phyloP scores from a whole-genome alignment of 495 filamentous ascomycete genomes.

The Alectoria sarmentosa region DNA sequence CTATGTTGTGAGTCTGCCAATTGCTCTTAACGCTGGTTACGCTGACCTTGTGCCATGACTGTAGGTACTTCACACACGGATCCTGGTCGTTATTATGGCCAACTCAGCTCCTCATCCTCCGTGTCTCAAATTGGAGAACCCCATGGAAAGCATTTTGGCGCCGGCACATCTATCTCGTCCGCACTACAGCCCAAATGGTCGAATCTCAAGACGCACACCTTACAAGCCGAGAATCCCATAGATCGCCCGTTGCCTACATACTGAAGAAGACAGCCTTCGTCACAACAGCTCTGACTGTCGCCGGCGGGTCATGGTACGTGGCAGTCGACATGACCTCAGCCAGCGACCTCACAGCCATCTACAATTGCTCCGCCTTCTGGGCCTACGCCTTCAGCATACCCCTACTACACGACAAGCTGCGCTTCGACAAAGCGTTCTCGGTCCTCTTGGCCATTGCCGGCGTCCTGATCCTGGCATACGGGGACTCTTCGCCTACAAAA shows the following conservation, averaged over 20 bases:
- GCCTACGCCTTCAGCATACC: slow-evolving; percentile 94
- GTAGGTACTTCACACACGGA: slow-evolving; percentile 82
- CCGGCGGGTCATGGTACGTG: slow-evolving; percentile 91
- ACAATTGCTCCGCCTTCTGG: slow-evolving; percentile 98
- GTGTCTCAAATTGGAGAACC: slow-evolving; percentile 60
- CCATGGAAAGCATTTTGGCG: slow-evolving; percentile 88
- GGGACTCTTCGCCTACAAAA: slow-evolving; percentile 50
- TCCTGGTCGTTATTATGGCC: slow-evolving; percentile 91
- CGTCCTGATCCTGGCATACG: slow-evolving; percentile 89
- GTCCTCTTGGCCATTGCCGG: slow-evolving; percentile 81
- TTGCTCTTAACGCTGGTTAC: not conserved
- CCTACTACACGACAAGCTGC: slow-evolving; percentile 73
- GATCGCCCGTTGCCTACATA: slow-evolving; percentile 65
- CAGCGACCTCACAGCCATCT: slow-evolving; percentile 91
- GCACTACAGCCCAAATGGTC: slow-evolving; percentile 82
- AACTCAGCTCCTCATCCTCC: slow-evolving; percentile 68
- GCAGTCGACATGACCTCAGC: slow-evolving; percentile 90
- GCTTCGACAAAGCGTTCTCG: slow-evolving; percentile 71
- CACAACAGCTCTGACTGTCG: slow-evolving; percentile 80
- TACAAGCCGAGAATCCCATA: slow-evolving; percentile 38
- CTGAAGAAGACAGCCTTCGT: slow-evolving; percentile 69
- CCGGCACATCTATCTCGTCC: slow-evolving; percentile 63
- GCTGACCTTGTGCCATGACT: not conserved
- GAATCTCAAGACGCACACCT: slow-evolving; percentile 57
- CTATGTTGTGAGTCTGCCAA: slow-evolving; percentile 74